phyloP scores from a whole-genome alignment of 306 rosid species.

The Sicyos edulis region DNA sequence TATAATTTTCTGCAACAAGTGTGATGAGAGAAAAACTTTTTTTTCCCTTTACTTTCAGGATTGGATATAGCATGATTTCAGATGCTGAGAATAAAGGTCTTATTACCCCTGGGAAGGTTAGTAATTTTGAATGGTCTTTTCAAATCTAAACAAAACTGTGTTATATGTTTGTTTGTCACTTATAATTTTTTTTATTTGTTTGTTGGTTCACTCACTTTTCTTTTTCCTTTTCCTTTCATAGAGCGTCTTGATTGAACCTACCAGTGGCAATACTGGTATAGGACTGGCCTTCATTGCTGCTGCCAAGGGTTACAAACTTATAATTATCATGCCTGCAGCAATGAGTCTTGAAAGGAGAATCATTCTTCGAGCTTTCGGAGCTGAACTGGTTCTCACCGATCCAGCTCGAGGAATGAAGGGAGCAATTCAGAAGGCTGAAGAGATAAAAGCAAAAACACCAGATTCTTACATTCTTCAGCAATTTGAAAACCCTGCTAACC shows the following conservation, averaged over 20 bases:
- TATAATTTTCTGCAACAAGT: background rate
- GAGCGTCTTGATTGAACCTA: slow-evolving; percentile 83
- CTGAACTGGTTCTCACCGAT: slow-evolving; percentile 79
- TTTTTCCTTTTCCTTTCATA: slow-evolving; percentile 32
- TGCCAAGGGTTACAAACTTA: slow-evolving; percentile 77
- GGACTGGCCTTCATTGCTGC: slow-evolving; percentile 93
- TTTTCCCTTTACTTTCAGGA: slow-evolving; percentile 39
- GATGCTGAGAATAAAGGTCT: slow-evolving; percentile 72
- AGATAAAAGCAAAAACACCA: slow-evolving; percentile 63
- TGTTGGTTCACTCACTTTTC: slow-evolving; percentile 8
- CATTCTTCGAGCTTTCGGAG: slow-evolving; percentile 82
- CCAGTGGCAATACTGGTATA: slow-evolving; percentile 89
- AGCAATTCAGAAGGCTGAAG: slow-evolving; percentile 81
- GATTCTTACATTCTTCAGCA: slow-evolving; percentile 78
- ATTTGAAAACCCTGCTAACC: slow-evolving; percentile 88
- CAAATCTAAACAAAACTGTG: background rate
- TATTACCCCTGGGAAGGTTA: slow-evolving; percentile 67
- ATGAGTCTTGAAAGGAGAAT: slow-evolving; percentile 90
- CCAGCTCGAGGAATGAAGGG: slow-evolving; percentile 93
- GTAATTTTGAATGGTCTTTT: slow-evolving; percentile 27
- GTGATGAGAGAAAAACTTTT: slow-evolving; percentile 7
- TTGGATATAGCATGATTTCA: slow-evolving; percentile 70
- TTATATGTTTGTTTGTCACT: background rate
- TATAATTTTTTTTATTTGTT: background rate
- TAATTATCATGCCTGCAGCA: slow-evolving; percentile 84